Evolutionary conservation across 805 yeast genomes (phyloP), one percentile per base, ranked within the genome.

Genomic region (Phaffomyces thermotolerans): DNA sequence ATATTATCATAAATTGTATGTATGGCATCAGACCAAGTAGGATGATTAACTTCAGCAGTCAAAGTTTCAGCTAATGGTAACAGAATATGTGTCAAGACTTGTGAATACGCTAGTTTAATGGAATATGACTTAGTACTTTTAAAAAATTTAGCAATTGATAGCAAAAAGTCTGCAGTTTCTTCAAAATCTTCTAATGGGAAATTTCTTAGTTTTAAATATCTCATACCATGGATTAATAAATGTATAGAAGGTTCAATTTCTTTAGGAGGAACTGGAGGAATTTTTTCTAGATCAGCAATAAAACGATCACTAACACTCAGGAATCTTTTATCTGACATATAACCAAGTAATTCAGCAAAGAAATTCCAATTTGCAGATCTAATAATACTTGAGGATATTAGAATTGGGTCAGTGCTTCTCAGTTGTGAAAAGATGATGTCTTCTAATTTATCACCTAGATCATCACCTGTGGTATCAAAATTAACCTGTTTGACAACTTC

Each of bases 41-140:
- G 99, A 60, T 91, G 95, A 56, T 93, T 91, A 1, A 88, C 90
- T 59, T 93, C 99, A 0, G 96, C 98, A 0, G 96, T 87, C 29
- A 90, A 71, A 1, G 79, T 71, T 8, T 87, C 91, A 0, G 97
- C 95, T 22, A 93, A 62, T 0, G 97, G 95, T 34, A 88, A 65
- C 3, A 93, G 64, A 23, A 93, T 72, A 42, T 78, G 81, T 44
- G 83, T 74, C 34, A 90, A 69, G 1, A 88, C 95, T 50, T 88
- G 95, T 38, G 93, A 84, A 58, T 91, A 95, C 2, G 95, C 90
- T 45, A 76, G 69, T 30, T 79, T 70, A 2, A 91, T 71, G 4
- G 79, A 72, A 41, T 79, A 78, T 49, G 82, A 84, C 33, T 73
- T 78, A 2, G 95, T 74, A 36, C 71, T 67, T 34, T 70, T 64